Percentiles rank a stretch among this genome's conserved stretches.
These are phyloP conservation scores for Vaccinium darrowii DNA, from an alignment of 148 eudicot species.

Conservation along the genomic window DNA sequence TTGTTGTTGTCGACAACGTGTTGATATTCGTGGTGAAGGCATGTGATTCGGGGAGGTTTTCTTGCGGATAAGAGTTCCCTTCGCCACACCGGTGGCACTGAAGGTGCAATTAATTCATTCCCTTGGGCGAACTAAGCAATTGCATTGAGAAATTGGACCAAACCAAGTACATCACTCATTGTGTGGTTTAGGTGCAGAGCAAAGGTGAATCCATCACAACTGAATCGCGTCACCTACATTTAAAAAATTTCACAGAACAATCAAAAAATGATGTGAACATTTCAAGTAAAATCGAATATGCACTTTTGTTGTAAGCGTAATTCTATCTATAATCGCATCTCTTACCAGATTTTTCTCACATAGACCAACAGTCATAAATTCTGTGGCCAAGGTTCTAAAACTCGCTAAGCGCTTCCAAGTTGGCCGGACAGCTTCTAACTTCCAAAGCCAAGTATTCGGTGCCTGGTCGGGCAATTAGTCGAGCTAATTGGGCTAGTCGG, in stretches of 20 bases:
- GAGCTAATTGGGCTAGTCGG: too few species aligned
- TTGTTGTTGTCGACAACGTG: not conserved
- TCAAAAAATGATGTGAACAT: too few species aligned
- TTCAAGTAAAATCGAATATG: too few species aligned
- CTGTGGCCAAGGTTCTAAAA: too few species aligned
- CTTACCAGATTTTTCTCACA: too few species aligned
- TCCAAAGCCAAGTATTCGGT: too few species aligned
- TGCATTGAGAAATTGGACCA: constrained; percentile 13
- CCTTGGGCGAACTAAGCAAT: constrained; percentile 17
- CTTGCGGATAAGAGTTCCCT: constrained; percentile 21
- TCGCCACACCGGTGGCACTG: constrained; percentile 18
- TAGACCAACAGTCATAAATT: too few species aligned
- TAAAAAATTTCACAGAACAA: not conserved
- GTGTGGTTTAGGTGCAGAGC: constrained; percentile 22
- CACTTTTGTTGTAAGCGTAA: too few species aligned
- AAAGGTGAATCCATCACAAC: constrained; percentile 14
- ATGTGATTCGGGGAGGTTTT: constrained; percentile 13
- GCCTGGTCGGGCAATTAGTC: too few species aligned
- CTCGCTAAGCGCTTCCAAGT: too few species aligned
- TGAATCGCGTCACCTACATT: constrained; percentile 7
- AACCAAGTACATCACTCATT: constrained; percentile 12
- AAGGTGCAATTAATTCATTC: not conserved
- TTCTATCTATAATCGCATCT: too few species aligned
- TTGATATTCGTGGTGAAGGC: constrained; percentile 16
- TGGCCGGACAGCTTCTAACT: too few species aligned